Evolutionary conservation across 2,329 filamentous ascomycete species (phyloP).

Genomic region (Lasiodiplodia sp.): DNA sequence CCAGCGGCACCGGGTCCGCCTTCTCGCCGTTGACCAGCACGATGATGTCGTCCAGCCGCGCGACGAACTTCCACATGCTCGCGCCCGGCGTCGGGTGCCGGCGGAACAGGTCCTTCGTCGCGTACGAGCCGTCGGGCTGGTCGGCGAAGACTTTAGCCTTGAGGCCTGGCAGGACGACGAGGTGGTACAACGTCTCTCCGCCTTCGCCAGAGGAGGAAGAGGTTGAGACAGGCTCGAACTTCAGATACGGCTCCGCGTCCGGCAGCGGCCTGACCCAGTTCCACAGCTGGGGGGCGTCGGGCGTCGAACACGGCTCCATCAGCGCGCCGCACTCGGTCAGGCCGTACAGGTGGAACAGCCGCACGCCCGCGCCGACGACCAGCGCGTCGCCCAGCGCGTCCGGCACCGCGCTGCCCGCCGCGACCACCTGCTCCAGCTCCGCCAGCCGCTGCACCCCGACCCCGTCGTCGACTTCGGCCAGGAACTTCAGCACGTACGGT

Average conservation of each 20-base stretch:
- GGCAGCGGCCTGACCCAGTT: conserved; percentile 61
- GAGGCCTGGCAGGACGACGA: conserved; percentile 42
- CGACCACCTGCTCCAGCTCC: conserved; percentile 61
- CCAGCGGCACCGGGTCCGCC: conserved; percentile 18
- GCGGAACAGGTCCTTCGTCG: conserved; percentile 45
- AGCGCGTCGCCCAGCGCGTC: conserved; percentile 65
- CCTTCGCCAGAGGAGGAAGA: background rate
- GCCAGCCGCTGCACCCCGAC: conserved; percentile 60
- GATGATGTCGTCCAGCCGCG: conserved; percentile 6
- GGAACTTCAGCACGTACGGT: conserved; percentile 70
- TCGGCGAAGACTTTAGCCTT: conserved; percentile 41
- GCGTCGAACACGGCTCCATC: conserved; percentile 62
- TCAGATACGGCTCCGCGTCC: conserved; percentile 45
- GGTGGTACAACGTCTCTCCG: background rate
- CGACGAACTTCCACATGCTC: conserved; percentile 1
- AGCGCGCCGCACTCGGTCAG: conserved; percentile 66
- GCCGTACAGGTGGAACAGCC: conserved; percentile 59
- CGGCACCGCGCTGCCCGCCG: conserved; percentile 65
- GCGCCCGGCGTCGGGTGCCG: background rate
- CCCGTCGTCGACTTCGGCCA: conserved; percentile 64
- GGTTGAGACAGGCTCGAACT: conserved; percentile 1
- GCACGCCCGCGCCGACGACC: background rate
- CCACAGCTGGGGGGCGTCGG: conserved; percentile 58
- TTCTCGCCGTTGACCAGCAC: conserved; percentile 28
- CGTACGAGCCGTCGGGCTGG: conserved; percentile 53